Evolutionary conservation across 495 filamentous ascomycete genomes (phyloP), one percentile per base, ranked within the genome.

Genomic region (Delitschia confertaspora): DNA sequence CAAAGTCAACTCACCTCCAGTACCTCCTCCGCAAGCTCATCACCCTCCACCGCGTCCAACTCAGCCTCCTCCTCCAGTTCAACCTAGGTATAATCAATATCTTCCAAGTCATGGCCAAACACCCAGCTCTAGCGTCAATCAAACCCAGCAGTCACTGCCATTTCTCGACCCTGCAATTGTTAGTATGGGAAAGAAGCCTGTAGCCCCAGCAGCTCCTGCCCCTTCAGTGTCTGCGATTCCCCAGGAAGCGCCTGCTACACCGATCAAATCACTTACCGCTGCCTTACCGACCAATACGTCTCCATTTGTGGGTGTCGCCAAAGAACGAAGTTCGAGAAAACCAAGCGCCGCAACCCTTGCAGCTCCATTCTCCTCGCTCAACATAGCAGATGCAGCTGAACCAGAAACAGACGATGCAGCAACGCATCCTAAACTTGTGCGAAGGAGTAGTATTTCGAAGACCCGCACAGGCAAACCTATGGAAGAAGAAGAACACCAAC

Each of bases 111-210:
- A 51, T 36, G 26, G 4, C 4, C 38, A 30, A 4, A 33, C 34
- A 25, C 19, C 29, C 4, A 27, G 39, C 10, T 33, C 49, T 8
- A 22, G 38, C 2, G 31, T 42, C 4, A 33, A 29, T 19, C 56
- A 57, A 35, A 40, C 36, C 33, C 45, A n/a, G n/a, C n/a, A n/a
- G n/a, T n/a, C 38, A 19, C 45, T 32, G 17, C 38, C 35, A 7
- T 65, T 66, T 40, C 51, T 63, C 4, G 64, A 67, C 29, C 64
- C 64, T 16, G 64, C 64, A 4, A 67, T 67, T 14, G 43, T 67
- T 29, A 65, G 60, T 47, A 53, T 64, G 42, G 52, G 51, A 29
- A 62, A 57, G 35, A 45, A 49, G 25, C 58, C 54, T 7, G 29
- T 38, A 8, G 31, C 31, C 29, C 33, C 33, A n/a, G 35, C 38